A percentile compares a stretch with the other conserved stretches of the same genome.
phyloP scores from a whole-genome alignment of 352 stramenopile species.

The Globisporangium alternatum region DNA sequence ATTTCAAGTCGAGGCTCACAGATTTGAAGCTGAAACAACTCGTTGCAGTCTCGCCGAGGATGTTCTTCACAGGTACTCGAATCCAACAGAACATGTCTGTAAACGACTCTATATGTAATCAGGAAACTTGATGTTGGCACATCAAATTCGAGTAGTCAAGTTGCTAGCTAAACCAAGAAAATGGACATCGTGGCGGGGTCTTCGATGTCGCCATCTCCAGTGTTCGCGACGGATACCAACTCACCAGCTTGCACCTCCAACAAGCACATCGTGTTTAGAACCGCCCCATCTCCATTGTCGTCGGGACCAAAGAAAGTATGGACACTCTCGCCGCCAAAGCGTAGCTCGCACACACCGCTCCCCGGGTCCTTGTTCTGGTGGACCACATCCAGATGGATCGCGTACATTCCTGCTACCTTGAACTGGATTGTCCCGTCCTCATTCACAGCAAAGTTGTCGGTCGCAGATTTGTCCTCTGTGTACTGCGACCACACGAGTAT shows the following conservation, averaged over 20 bases:
- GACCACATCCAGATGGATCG: background rate
- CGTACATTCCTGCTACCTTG: background rate
- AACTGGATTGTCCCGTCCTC: background rate
- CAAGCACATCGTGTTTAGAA: background rate
- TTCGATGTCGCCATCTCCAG: background rate
- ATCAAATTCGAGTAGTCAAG: background rate
- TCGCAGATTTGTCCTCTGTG: background rate
- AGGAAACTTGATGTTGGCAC: background rate
- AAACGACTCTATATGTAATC: background rate
- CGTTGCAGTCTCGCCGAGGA: too few relatives aligned
- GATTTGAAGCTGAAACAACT: too few relatives aligned
- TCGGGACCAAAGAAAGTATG: background rate
- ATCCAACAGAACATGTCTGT: too few relatives aligned
- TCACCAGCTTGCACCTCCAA: background rate
- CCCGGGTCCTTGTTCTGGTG: background rate
- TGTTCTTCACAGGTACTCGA: too few relatives aligned
- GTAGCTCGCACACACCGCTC: background rate
- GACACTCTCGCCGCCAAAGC: background rate
- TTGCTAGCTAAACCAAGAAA: background rate
- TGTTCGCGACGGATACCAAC: background rate
- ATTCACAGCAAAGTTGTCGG: background rate
- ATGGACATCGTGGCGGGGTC: background rate
- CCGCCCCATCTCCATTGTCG: background rate
- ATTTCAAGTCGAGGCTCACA: too few relatives aligned
- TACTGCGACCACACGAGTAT: background rate